phyloP scores from a whole-genome alignment of 2,329 filamentous ascomycete species.

The Paraconiothyrium sp. region DNA sequence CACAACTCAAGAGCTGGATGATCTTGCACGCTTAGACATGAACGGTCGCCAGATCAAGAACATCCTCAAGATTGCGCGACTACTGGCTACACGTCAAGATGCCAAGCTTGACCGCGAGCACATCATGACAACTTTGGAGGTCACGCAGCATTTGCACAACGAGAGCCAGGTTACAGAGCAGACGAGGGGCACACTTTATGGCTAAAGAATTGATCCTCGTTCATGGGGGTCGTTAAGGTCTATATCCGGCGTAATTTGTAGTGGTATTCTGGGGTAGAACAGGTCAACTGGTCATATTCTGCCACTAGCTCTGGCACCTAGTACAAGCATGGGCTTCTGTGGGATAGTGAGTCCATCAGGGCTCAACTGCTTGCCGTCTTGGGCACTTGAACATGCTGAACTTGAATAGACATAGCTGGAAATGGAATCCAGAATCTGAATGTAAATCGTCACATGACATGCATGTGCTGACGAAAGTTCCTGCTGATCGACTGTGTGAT shows the following conservation, averaged over 20 bases:
- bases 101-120: slow-evolving; percentile 38
- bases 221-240: background rate
- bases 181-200: slow-evolving; percentile 41
- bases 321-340: too few species aligned
- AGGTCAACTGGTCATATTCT: too few species aligned
- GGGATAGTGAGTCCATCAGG: too few species aligned
- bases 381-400: too few species aligned
- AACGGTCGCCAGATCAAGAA: slow-evolving; percentile 58
- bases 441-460: background rate
- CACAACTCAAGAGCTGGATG: slow-evolving; percentile 42
- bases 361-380: too few species aligned
- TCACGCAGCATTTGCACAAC: slow-evolving; percentile 53
- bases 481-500: background rate
- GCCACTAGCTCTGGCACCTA: too few species aligned
- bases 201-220: slow-evolving; percentile 18
- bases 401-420: too few species aligned
- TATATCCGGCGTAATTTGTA: background rate
- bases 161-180: slow-evolving; percentile 43
- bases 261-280: background rate
- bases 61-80: slow-evolving; percentile 53
- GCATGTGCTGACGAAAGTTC: background rate
- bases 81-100: slow-evolving; percentile 34
- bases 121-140: slow-evolving; percentile 48
- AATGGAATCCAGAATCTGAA: too few species aligned
- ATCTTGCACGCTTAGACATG: slow-evolving; percentile 46